Evolutionary conservation across 176 grass and related monocot species (phyloP).

Genomic region (Eleusine coracana): DNA sequence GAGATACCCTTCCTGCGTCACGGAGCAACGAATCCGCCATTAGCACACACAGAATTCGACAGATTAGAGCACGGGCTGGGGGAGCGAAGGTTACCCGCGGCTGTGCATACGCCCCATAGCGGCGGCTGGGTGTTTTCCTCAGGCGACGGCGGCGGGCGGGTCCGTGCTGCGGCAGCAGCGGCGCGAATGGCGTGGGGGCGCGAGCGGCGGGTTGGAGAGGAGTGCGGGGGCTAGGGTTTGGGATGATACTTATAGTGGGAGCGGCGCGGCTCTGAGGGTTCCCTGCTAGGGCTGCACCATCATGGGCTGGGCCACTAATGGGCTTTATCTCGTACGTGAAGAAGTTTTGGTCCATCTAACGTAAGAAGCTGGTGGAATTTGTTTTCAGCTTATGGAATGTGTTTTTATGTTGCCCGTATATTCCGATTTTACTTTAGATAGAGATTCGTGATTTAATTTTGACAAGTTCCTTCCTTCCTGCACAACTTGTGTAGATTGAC

Average conservation of each 20-base stretch:
- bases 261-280: slow-evolving; percentile 11
- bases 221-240: slow-evolving; percentile 52
- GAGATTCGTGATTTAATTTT: too few species aligned
- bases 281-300: slow-evolving; percentile 10
- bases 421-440: too few species aligned
- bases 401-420: too few species aligned
- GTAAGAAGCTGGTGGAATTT: neutral
- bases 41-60: slow-evolving; percentile 19
- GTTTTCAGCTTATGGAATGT: neutral
- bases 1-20: slow-evolving; percentile 81
- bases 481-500: too few species aligned
- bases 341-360: neutral
- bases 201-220: slow-evolving; percentile 40
- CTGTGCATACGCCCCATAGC: slow-evolving; percentile 97
- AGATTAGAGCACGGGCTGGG: neutral
- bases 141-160: slow-evolving; percentile 15
- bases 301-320: slow-evolving; percentile 12
- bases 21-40: neutral
- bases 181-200: slow-evolving; percentile 6
- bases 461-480: neutral
- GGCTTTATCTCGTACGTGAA: neutral
- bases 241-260: slow-evolving; percentile 22
- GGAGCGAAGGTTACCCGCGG: slow-evolving; percentile 46
- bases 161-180: slow-evolving; percentile 14
- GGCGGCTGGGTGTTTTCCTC: slow-evolving; percentile 33